Percentiles rank a stretch among this genome's conserved stretches.
Conservation (phyloP, 768 basidiomycete genomes). For the Macrolepiota dolichaula region DNA sequence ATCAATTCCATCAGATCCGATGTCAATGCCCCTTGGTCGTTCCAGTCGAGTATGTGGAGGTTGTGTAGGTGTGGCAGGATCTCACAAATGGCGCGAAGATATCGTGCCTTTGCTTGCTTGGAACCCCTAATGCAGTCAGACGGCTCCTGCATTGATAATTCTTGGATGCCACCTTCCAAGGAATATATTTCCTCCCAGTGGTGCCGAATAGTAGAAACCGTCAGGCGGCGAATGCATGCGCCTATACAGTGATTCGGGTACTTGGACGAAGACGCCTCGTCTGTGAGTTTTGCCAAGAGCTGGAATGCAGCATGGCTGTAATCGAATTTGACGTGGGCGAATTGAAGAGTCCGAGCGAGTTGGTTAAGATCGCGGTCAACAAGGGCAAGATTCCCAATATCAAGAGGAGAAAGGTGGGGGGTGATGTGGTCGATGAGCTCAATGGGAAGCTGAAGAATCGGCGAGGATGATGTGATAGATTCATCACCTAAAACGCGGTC, state of each 20-base stretch:
- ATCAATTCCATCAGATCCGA: slow-evolving; percentile 16
- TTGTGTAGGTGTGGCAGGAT: slow-evolving; percentile 20
- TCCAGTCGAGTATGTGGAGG: slow-evolving; percentile 26
- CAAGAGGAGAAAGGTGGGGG: slow-evolving; percentile 20
- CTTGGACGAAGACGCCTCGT: neutral
- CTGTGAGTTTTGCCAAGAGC: slow-evolving; percentile 8
- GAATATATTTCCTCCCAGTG: neutral
- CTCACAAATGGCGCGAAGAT: slow-evolving; percentile 10
- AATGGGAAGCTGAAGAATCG: slow-evolving; percentile 24
- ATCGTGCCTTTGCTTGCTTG: neutral
- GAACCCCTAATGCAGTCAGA: neutral
- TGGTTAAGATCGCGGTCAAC: slow-evolving; percentile 25
- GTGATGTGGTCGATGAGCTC: slow-evolving; percentile 24
- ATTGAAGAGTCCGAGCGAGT: slow-evolving; percentile 21
- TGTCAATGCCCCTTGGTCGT: slow-evolving; percentile 12
- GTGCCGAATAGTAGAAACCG: slow-evolving; percentile 6
- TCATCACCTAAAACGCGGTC: slow-evolving; percentile 20
- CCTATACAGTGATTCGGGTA: slow-evolving; percentile 8
- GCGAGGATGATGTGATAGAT: slow-evolving; percentile 18
- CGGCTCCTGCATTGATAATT: neutral
- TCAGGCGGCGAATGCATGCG: slow-evolving; percentile 21
- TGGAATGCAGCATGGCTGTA: slow-evolving; percentile 8
- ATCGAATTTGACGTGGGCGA: slow-evolving; percentile 19
- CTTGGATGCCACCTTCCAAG: neutral
- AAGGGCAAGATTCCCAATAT: slow-evolving; percentile 21